phyloP scores from a whole-genome alignment of 1,139 yeast genomes.

The Komagataea norvegica region DNA sequence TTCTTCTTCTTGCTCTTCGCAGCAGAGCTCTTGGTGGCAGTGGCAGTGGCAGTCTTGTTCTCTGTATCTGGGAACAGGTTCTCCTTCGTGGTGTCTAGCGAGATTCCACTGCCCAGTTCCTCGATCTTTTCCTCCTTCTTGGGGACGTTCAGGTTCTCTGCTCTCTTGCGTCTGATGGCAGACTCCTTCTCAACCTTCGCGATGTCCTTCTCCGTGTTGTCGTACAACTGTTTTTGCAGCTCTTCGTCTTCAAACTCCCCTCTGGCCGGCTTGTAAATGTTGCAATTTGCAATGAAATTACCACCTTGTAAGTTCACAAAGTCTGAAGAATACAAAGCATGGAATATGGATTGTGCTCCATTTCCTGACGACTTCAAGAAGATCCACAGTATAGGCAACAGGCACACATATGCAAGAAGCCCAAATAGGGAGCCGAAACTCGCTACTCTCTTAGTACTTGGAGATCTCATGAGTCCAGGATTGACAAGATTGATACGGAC shows the following conservation, averaged over 20 bases:
- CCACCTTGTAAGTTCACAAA: constrained; percentile 60
- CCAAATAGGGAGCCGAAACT: constrained; percentile 78
- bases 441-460: constrained; percentile 72
- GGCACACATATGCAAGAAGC: constrained; percentile 54
- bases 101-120: constrained; percentile 2
- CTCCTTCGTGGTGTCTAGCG: constrained; percentile 7
- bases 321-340: constrained; percentile 70
- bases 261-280: constrained; percentile 52
- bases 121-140: constrained; percentile 4
- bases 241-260: constrained; percentile 58
- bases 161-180: constrained; percentile 56
- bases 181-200: constrained; percentile 60
- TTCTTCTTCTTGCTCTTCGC: constrained; percentile 1
- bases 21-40: neutral
- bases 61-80: constrained; percentile 16
- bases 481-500: constrained; percentile 74
- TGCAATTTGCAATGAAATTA: constrained; percentile 67
- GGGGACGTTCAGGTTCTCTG: constrained; percentile 23
- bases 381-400: constrained; percentile 81
- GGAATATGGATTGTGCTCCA: constrained; percentile 77
- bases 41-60: neutral
- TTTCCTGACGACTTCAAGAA: constrained; percentile 66
- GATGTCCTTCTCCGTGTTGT: constrained; percentile 54
- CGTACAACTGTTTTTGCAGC: constrained; percentile 59
- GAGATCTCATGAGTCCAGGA: constrained; percentile 89